Base-by-base conservation (phyloP, 805 yeast species). In the Kazachstania viticola region DNA sequence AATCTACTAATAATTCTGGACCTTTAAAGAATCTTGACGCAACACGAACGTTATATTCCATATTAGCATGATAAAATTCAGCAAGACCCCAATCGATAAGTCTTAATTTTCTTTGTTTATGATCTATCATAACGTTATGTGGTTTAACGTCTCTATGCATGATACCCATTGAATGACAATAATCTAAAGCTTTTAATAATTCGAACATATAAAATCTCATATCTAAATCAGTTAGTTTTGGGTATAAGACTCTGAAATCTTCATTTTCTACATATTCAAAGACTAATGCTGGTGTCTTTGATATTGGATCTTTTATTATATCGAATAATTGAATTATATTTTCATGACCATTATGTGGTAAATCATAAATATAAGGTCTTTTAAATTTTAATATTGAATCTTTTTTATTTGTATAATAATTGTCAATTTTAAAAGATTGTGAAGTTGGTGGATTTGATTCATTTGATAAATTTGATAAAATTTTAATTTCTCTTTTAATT, bases 91-190 rank as follows among this genome's bases (percentile, higher is more conserved):
- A 87, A 58, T 87, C 96, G 33, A 87, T 85, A 41, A 85, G 68
- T 41, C 94, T 70, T 44, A 87, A 61, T 48, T 71, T 73, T 55
- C 62, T 74, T 39, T 66, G 69, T 38, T 67, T 61, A 34, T 82
- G 95, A 56, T 87, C 95, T 44, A 87, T 87, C 95, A 87, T 87
- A 41, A 87, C 81, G 56, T 87, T 87, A 49, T 87, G 94, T 9
- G 96, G 96, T 57, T 87, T 87, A 34, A 87, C 95, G 58, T 87
- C 96, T 53, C 96, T 68, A 52, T 87, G 96, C 75, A 87, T 85
- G 38, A 87, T 83, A 15, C 96, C 96, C 84, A 80, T 80, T 9
- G 94, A 81, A 58, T 87, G 96, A 25, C 87, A 76, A 54, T 72
- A 87, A 52, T 87, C 94, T 44, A 87, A 65, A 9, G 95, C 95